Conservation (phyloP, 176 grass and related monocot genomes). For the Zea luxurians region DNA sequence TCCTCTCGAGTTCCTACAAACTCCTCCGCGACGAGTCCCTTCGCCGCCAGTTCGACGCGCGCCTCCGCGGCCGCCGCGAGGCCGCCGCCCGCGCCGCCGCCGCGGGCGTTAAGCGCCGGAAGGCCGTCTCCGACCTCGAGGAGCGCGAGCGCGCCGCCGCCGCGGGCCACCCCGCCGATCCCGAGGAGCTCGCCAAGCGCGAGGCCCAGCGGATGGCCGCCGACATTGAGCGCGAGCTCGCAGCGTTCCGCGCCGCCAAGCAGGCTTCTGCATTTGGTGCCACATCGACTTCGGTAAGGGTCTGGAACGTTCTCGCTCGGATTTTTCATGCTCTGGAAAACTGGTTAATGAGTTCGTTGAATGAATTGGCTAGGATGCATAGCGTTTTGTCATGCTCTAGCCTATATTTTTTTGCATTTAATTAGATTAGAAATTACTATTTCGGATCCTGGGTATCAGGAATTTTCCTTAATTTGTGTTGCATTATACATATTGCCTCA, state of each 20-base stretch:
- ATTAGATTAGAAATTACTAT: background rate
- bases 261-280: background rate
- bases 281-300: constrained; percentile 52
- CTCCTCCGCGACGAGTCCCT: constrained; percentile 64
- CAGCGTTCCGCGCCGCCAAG: constrained; percentile 34
- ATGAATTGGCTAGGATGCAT: background rate
- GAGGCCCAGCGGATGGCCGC: constrained; percentile 46
- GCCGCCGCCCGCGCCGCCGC: constrained; percentile 43
- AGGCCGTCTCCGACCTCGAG: constrained; percentile 69
- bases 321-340: background rate
- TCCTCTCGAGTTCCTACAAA: constrained; percentile 65
- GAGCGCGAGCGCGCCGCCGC: constrained; percentile 68
- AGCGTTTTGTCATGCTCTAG: background rate
- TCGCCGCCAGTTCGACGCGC: constrained; percentile 69
- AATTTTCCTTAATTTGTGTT: background rate
- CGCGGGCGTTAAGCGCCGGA: constrained; percentile 54
- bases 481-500: background rate
- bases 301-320: background rate
- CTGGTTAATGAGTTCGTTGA: background rate
- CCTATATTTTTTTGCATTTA: background rate
- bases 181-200: constrained; percentile 39
- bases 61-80: constrained; percentile 61
- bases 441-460: background rate
- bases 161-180: constrained; percentile 25
- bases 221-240: constrained; percentile 56